Base-by-base conservation (phyloP, 257 asterid genomes). In the Thymus mandschuricus region DNA sequence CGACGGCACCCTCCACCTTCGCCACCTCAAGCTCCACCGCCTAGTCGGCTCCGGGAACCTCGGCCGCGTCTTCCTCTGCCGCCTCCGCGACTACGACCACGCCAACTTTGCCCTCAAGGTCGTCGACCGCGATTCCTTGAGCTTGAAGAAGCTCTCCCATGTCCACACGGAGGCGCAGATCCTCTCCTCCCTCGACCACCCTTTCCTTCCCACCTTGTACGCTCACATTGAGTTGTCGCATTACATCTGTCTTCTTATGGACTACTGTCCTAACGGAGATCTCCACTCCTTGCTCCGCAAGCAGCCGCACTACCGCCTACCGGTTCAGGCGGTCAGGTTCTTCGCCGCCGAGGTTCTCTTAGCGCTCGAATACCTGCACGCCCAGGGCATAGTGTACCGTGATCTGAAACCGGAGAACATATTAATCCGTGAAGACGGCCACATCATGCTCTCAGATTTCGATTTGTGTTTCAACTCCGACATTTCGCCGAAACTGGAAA, bases 21-120 rank as follows among this genome's bases (percentile, higher is more conserved):
- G 90, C 76, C 98, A 92, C 69, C 91, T 92, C 28, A 91, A 94
- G 81, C 95, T 94, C 45, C 81, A 81, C 65, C 92, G 89, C 67
- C 89, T 89, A 31, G 92, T 94, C 33, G 98, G 98, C 7, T 69
- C 97, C 2, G 98, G 98, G 0, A 86, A 94, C 80, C 94, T 91
- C 45, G 98, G 98, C 63, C 92, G 98, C 3, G 98, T 94, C 60
- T 94, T 94, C 83, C 91, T 84, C 15, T 91, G 97, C 79, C 94
- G 97, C 5, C 81, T 94, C 46, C 86, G 90, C 0, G 98, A 91
- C 75, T 76, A 88, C 61, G 97, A 91, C 12, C 95, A 85, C 76
- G 96, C 98, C 0, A 83, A 77, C 60, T 94, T 94, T 65, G 98
- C 98, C 1, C 86, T 92, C 1, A 92, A 90, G 38, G 98, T 92